Conservation (phyloP, 1,284 basidiomycete species). For the Ceratobasidium sp. region DNA sequence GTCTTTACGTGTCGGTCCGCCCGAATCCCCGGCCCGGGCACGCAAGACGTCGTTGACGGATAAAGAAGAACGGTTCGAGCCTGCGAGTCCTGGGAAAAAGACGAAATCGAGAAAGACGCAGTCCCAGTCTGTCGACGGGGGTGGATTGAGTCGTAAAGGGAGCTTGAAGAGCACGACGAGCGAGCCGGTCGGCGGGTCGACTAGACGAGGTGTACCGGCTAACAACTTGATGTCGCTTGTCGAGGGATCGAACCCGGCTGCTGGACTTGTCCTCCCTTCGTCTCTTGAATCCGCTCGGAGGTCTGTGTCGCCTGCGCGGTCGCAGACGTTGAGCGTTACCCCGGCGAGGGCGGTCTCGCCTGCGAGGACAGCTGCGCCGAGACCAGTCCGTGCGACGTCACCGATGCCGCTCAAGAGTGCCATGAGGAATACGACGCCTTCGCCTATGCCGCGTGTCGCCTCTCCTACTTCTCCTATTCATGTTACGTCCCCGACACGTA, state of each 20-base stretch:
- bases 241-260: constrained; percentile 8
- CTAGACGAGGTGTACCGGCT: background rate
- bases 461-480: background rate
- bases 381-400: constrained; percentile 48
- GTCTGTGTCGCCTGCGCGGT: background rate
- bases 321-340: constrained; percentile 41
- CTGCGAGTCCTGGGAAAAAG: constrained; percentile 18
- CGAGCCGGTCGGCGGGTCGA: constrained; percentile 20
- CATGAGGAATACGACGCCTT: constrained; percentile 61
- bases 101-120: constrained; percentile 12
- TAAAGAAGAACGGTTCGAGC: constrained; percentile 31
- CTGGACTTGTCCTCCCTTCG: constrained; percentile 19
- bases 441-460: constrained; percentile 30
- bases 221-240: constrained; percentile 34
- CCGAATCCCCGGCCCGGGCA: constrained; percentile 20
- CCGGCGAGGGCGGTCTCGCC: constrained; percentile 46
- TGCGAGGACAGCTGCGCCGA: constrained; percentile 41
- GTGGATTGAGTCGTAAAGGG: constrained; percentile 42
- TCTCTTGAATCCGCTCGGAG: background rate
- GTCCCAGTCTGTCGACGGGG: constrained; percentile 36
- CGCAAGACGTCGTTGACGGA: constrained; percentile 24
- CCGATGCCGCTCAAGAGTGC: constrained; percentile 73
- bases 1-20: constrained; percentile 41
- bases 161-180: constrained; percentile 44
- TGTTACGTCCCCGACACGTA: background rate